Base-by-base conservation (phyloP, 2,329 filamentous ascomycete genomes). In the Trichoderma asperellum region DNA sequence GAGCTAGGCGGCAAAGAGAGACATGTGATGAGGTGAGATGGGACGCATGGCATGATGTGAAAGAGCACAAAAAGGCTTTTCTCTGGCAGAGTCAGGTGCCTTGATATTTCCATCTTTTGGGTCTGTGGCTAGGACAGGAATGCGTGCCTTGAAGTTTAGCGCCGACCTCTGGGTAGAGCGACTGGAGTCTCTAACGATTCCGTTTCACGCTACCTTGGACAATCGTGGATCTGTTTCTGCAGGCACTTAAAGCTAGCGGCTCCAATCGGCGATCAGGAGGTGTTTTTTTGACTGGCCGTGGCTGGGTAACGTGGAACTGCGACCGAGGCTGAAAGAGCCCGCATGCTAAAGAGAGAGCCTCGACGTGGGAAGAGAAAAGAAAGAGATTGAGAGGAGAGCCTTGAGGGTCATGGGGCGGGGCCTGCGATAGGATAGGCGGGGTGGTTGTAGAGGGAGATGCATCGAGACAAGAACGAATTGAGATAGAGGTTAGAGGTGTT, bases 211-310 rank as follows among this genome's bases (percentile, higher is more conserved):
- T 63, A n/a, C 47, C 43, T 63, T 65, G 37, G 12, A 43, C 40
- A 43, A 32, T 57, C 62, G 62, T 58, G 53, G 63, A 66, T 66
- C 63, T 58, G 63, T 47, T 53, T 57, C 53, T 66, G 63, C 63
- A 67, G 63, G 63, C 63, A 67, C 63, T 59, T 66, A 49, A 59
- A 40, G 40, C 63, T 67, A 67, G 63, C 63, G 63, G 21, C 63
- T 52, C 40, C 63, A 52, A 59, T 58, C 63, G 40, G 40, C 40
- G 63, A 67, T 67, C 55, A 67, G 40, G n/a, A 55, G 62, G 40
- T 37, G 62, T 21, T 53, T 47, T 47, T 37, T 29, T 65, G 21
- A 27, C 62, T 57, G 62, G 52, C 35, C 16, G 35, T 37, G 29
- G 34, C 35, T 47, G 43, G 43, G 16, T 16, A 5, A 37, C 21